phyloP scores from a whole-genome alignment of 768 basidiomycete species.

The Leccinum subgranulosum region DNA sequence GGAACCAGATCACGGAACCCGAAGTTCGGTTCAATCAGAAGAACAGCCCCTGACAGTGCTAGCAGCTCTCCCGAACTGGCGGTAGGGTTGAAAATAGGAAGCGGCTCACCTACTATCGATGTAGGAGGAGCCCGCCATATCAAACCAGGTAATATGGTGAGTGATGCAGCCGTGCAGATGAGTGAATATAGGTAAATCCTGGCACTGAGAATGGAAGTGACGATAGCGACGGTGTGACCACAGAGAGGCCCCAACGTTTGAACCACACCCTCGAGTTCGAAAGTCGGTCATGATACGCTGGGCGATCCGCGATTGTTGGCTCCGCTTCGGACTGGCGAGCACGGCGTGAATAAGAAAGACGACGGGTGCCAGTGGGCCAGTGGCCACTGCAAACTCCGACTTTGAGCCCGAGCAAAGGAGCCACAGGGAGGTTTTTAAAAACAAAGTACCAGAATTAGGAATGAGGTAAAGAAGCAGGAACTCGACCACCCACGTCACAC shows the following conservation, averaged over 20 bases:
- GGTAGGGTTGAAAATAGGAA: too few relatives aligned
- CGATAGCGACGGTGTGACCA: too few relatives aligned
- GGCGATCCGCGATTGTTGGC: not conserved
- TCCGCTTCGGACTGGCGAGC: not conserved
- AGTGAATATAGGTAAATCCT: not conserved
- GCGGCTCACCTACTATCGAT: too few relatives aligned
- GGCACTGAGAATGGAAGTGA: too few relatives aligned
- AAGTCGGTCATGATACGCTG: not conserved
- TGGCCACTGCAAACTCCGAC: not conserved
- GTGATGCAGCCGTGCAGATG: too few relatives aligned
- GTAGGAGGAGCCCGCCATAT: not conserved
- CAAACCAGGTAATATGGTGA: too few relatives aligned
- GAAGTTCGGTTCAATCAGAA: too few relatives aligned
- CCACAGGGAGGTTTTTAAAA: not conserved
- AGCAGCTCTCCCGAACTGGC: too few relatives aligned
- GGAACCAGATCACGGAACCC: too few relatives aligned
- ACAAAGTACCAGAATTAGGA: not conserved
- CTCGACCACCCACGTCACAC: too few relatives aligned
- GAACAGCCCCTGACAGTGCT: too few relatives aligned
- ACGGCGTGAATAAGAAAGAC: not conserved
- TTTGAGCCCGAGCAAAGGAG: not conserved
- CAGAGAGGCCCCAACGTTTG: not conserved
- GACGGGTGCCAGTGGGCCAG: not conserved
- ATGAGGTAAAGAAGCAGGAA: not conserved
- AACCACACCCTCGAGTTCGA: not conserved